Base-by-base conservation (phyloP, 768 basidiomycete species). In the Russula vinacea region DNA sequence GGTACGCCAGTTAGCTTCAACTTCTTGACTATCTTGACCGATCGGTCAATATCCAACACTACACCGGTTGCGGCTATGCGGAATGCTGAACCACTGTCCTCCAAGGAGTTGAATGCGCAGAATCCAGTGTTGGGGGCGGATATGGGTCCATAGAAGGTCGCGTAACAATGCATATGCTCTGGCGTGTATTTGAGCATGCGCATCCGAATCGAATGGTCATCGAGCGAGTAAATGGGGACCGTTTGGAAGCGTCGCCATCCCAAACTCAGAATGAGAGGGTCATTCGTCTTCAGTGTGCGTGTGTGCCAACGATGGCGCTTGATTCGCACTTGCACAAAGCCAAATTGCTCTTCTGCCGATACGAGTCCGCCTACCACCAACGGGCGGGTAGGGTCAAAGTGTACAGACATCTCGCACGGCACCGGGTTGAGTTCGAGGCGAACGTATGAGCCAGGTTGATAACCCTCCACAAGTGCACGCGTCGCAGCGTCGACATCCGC, bases 101-200 rank as follows among this genome's bases (percentile, higher is more conserved):
- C 74, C 17, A 99, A 76, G 0, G 89, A 85, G 75, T 94, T 98
- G 83, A 99, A 98, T 2, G 96, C 90, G 74, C 97, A 98, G 77
- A 99, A 95, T 37, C 95, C 94, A 0, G 93, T 97, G 76, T 97
- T 97, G 24, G 95, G 96, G 0, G 92, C 78, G 2, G 93, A 79
- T 24, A 93, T 87, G 8, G 97, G 96, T 0, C 94, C 96, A 72
- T 95, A 99, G 76, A 98, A 97, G 2, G 95, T 97, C 2, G 95
- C 96, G 72, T 89, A 96, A 72, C 97, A 99, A 73, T 99, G 97
- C 97, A 96, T 98, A 72, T 99, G 97, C 76, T 99, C 97, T 0
- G 97, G 97, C 0, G 97, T 98, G 74, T 99, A 99, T 77, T 99
- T 99, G 78, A 99, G 89, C 89, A 98, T 91, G 40, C 97, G 92